phyloP scores from a whole-genome alignment of 331 rosid genomes.

The Quercus phellos region DNA sequence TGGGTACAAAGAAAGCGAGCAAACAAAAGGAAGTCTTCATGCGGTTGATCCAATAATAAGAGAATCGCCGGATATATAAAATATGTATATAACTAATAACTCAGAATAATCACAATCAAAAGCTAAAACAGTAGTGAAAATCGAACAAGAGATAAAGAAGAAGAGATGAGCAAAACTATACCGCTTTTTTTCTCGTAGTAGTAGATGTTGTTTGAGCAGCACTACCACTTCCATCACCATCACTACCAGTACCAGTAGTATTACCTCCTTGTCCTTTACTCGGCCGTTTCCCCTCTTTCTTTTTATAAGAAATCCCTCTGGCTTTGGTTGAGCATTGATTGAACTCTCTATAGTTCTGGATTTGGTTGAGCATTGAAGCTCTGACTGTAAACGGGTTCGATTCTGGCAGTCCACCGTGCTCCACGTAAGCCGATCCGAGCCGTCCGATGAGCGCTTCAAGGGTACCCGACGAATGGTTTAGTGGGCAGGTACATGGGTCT shows the following conservation, averaged over 20 bases:
- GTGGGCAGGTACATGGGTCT: conserved; percentile 69
- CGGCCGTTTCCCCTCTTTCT: conserved; percentile 66
- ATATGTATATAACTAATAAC: conserved; percentile 10
- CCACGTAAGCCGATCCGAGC: conserved; percentile 81
- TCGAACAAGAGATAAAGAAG: not conserved
- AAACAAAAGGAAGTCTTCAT: not conserved
- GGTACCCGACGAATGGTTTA: conserved; percentile 88
- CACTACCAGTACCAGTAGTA: not conserved
- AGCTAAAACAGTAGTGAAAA: conserved; percentile 14
- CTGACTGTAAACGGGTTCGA: conserved; percentile 72
- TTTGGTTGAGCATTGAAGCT: too few relatives aligned
- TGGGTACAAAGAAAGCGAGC: too few relatives aligned
- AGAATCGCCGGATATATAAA: conserved; percentile 26
- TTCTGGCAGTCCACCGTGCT: conserved; percentile 80
- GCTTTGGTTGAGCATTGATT: too few relatives aligned
- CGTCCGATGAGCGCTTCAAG: conserved; percentile 83
- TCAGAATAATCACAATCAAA: conserved; percentile 34
- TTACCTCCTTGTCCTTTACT: not conserved
- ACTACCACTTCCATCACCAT: not conserved
- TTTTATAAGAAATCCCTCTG: conserved; percentile 84
- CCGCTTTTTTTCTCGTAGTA: too few relatives aligned
- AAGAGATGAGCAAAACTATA: conserved; percentile 28
- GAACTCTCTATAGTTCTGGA: too few relatives aligned
- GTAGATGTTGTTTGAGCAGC: conserved; percentile 8
- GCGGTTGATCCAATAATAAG: conserved; percentile 18